Conservation (phyloP, 2,329 filamentous ascomycete genomes). For the Cladosporium sp. region DNA sequence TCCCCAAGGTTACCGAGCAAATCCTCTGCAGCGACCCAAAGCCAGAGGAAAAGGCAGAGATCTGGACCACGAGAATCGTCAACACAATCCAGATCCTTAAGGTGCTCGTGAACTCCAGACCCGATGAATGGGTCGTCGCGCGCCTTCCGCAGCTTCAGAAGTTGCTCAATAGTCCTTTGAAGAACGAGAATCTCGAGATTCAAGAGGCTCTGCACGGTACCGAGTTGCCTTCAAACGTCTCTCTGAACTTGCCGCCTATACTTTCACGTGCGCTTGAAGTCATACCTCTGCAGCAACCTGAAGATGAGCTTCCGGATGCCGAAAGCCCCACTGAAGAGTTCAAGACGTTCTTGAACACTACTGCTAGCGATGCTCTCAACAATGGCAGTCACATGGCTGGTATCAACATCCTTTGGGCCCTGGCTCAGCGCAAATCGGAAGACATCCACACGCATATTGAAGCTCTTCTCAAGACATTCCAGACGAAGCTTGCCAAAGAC, state of each 20-base stretch:
- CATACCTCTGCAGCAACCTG: conserved; percentile 70
- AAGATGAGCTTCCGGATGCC: conserved; percentile 66
- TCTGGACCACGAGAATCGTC: conserved; percentile 79
- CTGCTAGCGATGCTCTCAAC: conserved; percentile 76
- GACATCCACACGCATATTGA: conserved; percentile 86
- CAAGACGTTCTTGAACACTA: conserved; percentile 74
- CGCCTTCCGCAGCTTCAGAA: conserved; percentile 76
- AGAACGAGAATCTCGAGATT: conserved; percentile 83
- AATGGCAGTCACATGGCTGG: conserved; percentile 77
- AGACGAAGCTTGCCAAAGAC: conserved; percentile 85
- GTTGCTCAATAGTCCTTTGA: conserved; percentile 81
- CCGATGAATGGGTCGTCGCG: conserved; percentile 83
- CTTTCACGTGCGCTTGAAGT: conserved; percentile 82
- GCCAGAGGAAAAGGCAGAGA: conserved; percentile 53
- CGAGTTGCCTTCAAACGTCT: conserved; percentile 63
- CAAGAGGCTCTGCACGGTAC: conserved; percentile 84
- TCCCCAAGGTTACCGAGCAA: conserved; percentile 82
- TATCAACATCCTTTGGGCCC: conserved; percentile 88
- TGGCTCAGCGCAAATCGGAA: conserved; percentile 77
- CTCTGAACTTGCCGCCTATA: conserved; percentile 61
- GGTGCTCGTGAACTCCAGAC: conserved; percentile 80
- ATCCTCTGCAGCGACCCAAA: conserved; percentile 70
- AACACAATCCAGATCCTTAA: conserved; percentile 91
- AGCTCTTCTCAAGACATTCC: conserved; percentile 87
- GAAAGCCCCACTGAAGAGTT: conserved; percentile 78